phyloP scores from a whole-genome alignment of 2,329 filamentous ascomycete species.

The Blastomyces percursus region DNA sequence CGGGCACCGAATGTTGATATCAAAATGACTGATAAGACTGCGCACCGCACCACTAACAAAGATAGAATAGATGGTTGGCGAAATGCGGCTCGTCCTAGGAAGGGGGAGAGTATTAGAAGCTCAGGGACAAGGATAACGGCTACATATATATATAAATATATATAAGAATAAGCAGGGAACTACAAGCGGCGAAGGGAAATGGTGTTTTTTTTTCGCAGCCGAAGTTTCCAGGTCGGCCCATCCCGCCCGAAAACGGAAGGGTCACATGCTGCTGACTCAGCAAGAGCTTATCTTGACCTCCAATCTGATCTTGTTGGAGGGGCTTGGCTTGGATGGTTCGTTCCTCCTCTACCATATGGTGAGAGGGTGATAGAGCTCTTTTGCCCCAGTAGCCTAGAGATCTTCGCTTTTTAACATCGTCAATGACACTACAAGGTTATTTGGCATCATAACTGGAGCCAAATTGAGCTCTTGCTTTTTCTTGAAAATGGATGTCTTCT shows the following conservation, averaged over 20 bases:
- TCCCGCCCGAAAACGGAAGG: background rate
- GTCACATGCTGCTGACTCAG: conserved; percentile 2
- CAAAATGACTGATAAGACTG: background rate
- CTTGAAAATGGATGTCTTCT: background rate
- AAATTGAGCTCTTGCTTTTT: background rate
- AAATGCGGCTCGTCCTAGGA: background rate
- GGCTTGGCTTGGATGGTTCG: too few relatives aligned
- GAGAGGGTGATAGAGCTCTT: too few relatives aligned
- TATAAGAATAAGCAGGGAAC: background rate
- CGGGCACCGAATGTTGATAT: background rate
- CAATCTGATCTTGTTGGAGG: too few relatives aligned
- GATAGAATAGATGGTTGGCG: background rate
- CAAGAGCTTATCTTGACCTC: background rate
- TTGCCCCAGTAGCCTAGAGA: too few relatives aligned
- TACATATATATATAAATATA: background rate
- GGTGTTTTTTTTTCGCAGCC: background rate
- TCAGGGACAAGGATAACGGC: background rate
- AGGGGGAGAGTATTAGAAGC: background rate
- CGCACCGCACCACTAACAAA: background rate
- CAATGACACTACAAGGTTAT: too few relatives aligned
- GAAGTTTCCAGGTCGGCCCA: background rate
- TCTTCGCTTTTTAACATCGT: too few relatives aligned
- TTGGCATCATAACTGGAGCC: background rate
- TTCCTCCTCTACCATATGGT: too few relatives aligned
- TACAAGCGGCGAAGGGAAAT: background rate